A percentile compares a stretch with the other conserved stretches of the same genome.
Conservation (phyloP, 768 basidiomycete species). For the Daedaleopsis nitida region DNA sequence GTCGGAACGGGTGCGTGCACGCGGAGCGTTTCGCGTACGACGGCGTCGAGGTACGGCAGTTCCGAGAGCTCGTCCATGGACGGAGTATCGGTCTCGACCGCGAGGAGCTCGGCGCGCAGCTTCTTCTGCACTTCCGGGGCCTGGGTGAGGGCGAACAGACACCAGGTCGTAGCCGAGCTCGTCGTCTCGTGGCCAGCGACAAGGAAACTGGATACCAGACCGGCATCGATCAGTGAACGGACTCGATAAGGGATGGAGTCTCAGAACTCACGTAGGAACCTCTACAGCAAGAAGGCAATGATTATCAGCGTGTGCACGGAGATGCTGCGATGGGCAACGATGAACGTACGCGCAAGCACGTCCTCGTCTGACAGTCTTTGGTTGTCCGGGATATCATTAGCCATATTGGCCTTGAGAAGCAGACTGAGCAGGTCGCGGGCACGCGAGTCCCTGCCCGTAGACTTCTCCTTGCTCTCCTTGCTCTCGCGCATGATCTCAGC, state of each 20-base stretch:
- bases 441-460: conserved; percentile 29
- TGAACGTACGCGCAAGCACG: conserved; percentile 54
- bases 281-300: conserved; percentile 10
- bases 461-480: conserved; percentile 28
- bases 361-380: conserved; percentile 66
- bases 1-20: conserved; percentile 53
- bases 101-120: conserved; percentile 42
- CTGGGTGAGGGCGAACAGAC: conserved; percentile 41
- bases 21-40: conserved; percentile 62
- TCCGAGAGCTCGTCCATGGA: conserved; percentile 69
- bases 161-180: conserved; percentile 38
- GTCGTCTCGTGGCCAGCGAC: conserved; percentile 48
- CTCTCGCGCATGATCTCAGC: conserved; percentile 25
- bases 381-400: conserved; percentile 54
- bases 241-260: too few species aligned
- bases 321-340: neutral
- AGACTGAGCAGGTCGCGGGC: conserved; percentile 61
- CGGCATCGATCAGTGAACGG: conserved; percentile 26
- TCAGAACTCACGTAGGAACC: conserved; percentile 20
- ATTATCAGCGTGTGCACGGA: neutral
- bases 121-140: conserved; percentile 38
- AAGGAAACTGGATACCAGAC: conserved; percentile 19
- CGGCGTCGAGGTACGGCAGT: conserved; percentile 68
- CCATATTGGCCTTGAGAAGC: conserved; percentile 65
- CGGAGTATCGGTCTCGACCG: conserved; percentile 47